Conservation (phyloP, 139 green algal genomes). For the Ulvella scutata region DNA sequence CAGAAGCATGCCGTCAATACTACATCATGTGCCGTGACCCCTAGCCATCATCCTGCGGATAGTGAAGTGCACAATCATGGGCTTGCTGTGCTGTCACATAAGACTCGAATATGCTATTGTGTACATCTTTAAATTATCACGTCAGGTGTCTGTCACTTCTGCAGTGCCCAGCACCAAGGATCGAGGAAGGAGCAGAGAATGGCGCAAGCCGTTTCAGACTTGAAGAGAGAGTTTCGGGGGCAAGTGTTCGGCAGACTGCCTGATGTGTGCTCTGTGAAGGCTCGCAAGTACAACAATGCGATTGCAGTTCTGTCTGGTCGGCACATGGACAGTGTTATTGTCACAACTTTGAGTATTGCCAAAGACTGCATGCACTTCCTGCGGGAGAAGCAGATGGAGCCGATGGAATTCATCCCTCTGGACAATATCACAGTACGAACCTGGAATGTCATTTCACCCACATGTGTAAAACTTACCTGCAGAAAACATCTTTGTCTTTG, state of each 20-base stretch:
- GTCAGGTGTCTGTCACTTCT: too few species aligned
- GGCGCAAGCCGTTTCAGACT: constrained; percentile 32
- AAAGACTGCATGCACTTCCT: constrained; percentile 58
- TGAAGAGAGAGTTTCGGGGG: constrained; percentile 51
- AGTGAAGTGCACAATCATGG: too few species aligned
- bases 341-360: constrained; percentile 55
- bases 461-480: not conserved
- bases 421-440: constrained; percentile 28
- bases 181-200: constrained; percentile 20
- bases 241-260: constrained; percentile 63
- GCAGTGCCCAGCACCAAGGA: not conserved
- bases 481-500: not conserved
- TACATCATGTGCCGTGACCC: too few species aligned
- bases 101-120: not conserved
- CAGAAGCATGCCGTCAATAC: too few species aligned
- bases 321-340: constrained; percentile 81
- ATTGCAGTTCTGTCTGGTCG: constrained; percentile 66
- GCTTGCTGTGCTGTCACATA: too few species aligned
- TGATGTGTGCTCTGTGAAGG: constrained; percentile 55
- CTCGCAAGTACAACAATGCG: constrained; percentile 71
- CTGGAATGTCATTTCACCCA: not conserved
- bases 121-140: too few species aligned
- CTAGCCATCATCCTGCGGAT: too few species aligned
- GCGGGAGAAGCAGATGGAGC: constrained; percentile 19
- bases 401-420: constrained; percentile 83